A percentile compares a stretch with the other conserved stretches of the same genome.
Evolutionary conservation across 768 basidiomycete genomes (phyloP).

Genomic region (Tubosaeta sp.): DNA sequence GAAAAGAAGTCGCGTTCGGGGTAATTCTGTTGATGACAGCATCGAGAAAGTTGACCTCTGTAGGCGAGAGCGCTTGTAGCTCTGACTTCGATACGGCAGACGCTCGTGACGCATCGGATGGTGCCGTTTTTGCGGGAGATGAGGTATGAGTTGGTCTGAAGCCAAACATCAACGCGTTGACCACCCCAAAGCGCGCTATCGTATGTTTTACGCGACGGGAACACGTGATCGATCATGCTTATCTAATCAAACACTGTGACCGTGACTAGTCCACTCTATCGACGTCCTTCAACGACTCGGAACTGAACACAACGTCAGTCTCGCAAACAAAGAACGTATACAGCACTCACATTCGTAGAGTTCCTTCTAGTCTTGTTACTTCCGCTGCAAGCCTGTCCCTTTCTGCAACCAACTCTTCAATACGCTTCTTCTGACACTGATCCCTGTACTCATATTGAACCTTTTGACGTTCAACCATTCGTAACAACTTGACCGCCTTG

Average conservation of each 20-base stretch:
- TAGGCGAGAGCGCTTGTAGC: constrained; percentile 43
- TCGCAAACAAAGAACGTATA: neutral
- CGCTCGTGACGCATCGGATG: constrained; percentile 37
- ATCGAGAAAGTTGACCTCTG: constrained; percentile 71
- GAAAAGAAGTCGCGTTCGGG: constrained; percentile 66
- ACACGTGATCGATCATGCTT: constrained; percentile 23
- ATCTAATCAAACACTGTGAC: constrained; percentile 15
- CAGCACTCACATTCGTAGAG: constrained; percentile 13
- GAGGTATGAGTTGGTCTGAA: constrained; percentile 49
- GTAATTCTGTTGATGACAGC: constrained; percentile 68
- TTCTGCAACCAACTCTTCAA: constrained; percentile 17
- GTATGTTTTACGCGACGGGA: constrained; percentile 24
- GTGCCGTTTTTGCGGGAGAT: constrained; percentile 37
- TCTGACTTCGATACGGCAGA: constrained; percentile 44
- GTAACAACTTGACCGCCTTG: constrained; percentile 13
- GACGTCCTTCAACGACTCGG: neutral
- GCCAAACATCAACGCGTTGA: constrained; percentile 34
- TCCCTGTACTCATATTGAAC: constrained; percentile 21
- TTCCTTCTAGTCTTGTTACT: constrained; percentile 14
- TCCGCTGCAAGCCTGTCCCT: constrained; percentile 13
- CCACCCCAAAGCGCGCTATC: constrained; percentile 11
- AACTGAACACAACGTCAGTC: neutral
- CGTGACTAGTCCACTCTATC: neutral
- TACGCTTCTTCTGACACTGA: constrained; percentile 19
- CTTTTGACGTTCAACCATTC: constrained; percentile 20